Evolutionary conservation across 495 filamentous ascomycete species (phyloP), one percentile per base, ranked within the genome.

Genomic region (Parachaetomium inaequale): DNA sequence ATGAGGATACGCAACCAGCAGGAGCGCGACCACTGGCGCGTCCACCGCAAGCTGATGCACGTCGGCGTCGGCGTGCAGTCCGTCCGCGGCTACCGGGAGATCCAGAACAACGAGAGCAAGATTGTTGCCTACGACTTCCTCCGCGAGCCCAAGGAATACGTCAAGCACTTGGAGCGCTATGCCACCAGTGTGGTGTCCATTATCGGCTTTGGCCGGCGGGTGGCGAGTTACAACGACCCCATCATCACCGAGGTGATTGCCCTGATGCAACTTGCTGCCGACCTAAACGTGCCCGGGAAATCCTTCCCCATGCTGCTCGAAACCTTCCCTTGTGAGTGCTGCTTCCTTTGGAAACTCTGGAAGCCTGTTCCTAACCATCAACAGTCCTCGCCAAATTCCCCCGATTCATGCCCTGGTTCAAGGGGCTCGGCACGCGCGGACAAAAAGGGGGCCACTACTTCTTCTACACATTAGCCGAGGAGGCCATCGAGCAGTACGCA

Each of bases 161-260:
- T 84, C 49, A 85, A 83, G 71, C 83, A 85, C 49, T 74, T 88
- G 8, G 85, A 88, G 68, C 75, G 85, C 36, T 88, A 86, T 62
- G 84, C 85, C 3, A 83, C 83, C 1, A 85, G 82, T 59, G 81
- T 88, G 12, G 86, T 87, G 46, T 84, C 84, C 34, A 85, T 82
- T 58, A 82, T 88, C 53, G 83, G 80, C 3, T 88, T 87, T 63
- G 85, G 85, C 0, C 76, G 85, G 19, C 74, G 85, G 8, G 84
- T 88, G 12, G 79, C 83, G 43, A 79, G 76, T 40, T 77, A 81
- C 63, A 76, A 84, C 31, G 84, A 86, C 43, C 78, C 83, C 31
- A 79, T 87, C 53, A 84, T 88, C 61, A 81, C 78, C 42, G 81
- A 85, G 63, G 81, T 87, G 26, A 85, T 87, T 62, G 77, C 84